phyloP scores from a whole-genome alignment of 192 early-diverging fungal species.

The Kappamyces sp. region DNA sequence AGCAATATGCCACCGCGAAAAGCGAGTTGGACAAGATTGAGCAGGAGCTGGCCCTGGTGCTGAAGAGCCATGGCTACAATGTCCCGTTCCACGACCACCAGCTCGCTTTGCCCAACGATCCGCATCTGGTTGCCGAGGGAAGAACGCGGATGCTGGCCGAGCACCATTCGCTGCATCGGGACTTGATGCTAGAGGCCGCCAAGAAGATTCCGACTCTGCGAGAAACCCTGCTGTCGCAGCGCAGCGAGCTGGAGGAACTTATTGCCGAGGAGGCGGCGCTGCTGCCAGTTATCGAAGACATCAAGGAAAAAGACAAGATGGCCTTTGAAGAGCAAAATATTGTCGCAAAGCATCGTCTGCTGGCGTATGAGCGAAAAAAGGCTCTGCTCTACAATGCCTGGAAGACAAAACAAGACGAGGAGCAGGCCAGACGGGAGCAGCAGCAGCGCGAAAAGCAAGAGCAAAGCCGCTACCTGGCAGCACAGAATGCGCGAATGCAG shows the following conservation, averaged over 20 bases:
- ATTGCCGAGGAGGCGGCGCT: background rate
- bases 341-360: constrained; percentile 7
- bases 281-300: background rate
- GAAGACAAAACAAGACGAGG: too few species aligned
- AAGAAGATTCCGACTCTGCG: background rate
- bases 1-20: background rate
- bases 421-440: too few species aligned
- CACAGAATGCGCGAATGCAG: too few species aligned
- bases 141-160: constrained; percentile 5
- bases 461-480: too few species aligned
- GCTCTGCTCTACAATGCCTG: too few species aligned
- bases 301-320: constrained; percentile 4
- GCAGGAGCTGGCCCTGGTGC: constrained; percentile 7
- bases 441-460: too few species aligned
- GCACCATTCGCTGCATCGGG: constrained; percentile 5
- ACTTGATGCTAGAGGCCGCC: background rate
- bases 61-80: background rate
- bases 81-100: constrained; percentile 1
- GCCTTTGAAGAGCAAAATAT: background rate
- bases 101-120: constrained; percentile 3
- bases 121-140: background rate
- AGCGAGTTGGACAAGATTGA: constrained; percentile 9
- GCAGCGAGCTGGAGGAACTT: constrained; percentile 1
- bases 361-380: too few species aligned
- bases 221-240: background rate